Evolutionary conservation across 176 grass and related monocot species (phyloP), one percentile per base, ranked within the genome.

Genomic region (Oryza punctata): DNA sequence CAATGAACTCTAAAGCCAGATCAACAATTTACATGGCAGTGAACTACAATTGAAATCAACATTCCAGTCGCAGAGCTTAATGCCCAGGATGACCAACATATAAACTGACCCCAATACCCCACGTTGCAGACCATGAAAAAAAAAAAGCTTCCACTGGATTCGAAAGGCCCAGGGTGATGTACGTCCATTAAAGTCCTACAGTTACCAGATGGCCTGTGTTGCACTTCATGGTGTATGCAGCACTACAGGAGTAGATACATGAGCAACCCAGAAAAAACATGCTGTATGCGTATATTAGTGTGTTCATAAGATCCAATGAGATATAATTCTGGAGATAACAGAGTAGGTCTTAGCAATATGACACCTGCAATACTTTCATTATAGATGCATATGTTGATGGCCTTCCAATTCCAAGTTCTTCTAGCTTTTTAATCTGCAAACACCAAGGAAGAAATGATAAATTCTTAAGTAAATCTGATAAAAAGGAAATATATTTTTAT

Each of bases 321-420:
- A 27, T 79, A 35, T 69, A 80, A 75, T 30, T 66, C 72, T 67
- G 63, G 38, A 59, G 30, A 78, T 70, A 76, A 65, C 41, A 25
- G 27, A 72, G 11, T 75, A 69, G 24, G 6, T 66, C 40, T 10
- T 85, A 54, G 30, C 72, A 81, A 67, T 32, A 61, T 24, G 14
- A 28, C 88, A 98, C 96, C 96, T 91, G 87, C 82, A 98, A 79
- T 49, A 98, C 96, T 84, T 86, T 98, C 87, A 98, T 92, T 89
- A 93, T 95, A 81, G 92, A 82, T 13, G 96, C 93, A 33, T 98
- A 98, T 37, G 96, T 98, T 27, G 96, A 98, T 1, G 96, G 96
- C 81, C 96, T 95, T 95, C 96, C 93, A 78, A 95, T 98, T 83
- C 93, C 96, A 85, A 98, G 96, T 89, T 98, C 93, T 88, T 98